Evolutionary conservation across 495 filamentous ascomycete genomes (phyloP), one percentile per base, ranked within the genome.

Genomic region (Gamarada debralockiae): DNA sequence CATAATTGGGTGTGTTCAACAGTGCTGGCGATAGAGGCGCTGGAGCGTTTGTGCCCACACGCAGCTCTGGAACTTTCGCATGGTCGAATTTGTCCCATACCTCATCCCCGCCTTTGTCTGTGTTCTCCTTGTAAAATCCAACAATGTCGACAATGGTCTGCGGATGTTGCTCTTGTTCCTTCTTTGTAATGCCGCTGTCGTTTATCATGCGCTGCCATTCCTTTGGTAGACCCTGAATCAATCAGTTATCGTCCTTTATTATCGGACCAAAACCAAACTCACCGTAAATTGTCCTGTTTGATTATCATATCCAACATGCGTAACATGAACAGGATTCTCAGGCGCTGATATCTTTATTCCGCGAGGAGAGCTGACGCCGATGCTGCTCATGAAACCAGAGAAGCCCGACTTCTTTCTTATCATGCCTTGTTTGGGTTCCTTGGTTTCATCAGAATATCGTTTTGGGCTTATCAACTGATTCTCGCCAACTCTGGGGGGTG

Each of bases 301-400:
- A 71, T 95, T 95, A 68, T 98, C 92, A 67, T 96, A 96, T 44
- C 95, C 92, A 49, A 98, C 93, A 65, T 98, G 93, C 38, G 95
- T 98, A 48, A 98, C 86, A 67, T 98, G 93, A 23, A 97, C 90
- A 10, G 95, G 95, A 65, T 98, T 97, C 68, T 96, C 91, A 37
- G 93, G 93, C 8, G 89, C 85, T 5, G 93, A 97, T 55, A 98
- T 97, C 63, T 95, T 86, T 29, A 93, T 86, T 55, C 87, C 87
- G 58, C 90, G 86, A 36, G 88, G 93, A 22, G 89, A 92, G 31
- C 93, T 90, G 41, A 97, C 79, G 68, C 97, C 78, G 69, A 86
- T 92, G 62, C 84, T 96, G 27, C 40, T 62, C 80, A 98, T 85
- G 65, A 97, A 95, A 60, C 85, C 91, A 2, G 92, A 96, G 64